Evolutionary conservation across 202 grass and related monocot species (phyloP).

Genomic region (Panicum hallii): DNA sequence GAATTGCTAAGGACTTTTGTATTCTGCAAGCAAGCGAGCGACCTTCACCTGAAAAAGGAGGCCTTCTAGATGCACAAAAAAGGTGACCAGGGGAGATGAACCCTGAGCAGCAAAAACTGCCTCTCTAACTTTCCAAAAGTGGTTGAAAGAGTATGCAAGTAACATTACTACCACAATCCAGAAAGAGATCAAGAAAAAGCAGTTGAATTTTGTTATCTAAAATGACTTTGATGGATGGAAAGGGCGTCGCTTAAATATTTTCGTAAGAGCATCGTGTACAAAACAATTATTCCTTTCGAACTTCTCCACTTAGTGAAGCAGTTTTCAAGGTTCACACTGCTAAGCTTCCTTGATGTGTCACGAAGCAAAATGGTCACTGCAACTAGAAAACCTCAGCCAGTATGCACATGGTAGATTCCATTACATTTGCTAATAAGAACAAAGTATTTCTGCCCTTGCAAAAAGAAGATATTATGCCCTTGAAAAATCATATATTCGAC

Average conservation of each 20-base stretch:
- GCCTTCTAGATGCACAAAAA: slow-evolving; percentile 6
- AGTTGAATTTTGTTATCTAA: neutral
- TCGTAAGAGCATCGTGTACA: neutral
- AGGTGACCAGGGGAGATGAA: slow-evolving; percentile 40
- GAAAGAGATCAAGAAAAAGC: neutral
- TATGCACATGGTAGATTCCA: neutral
- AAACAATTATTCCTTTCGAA: neutral
- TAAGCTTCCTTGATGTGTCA: neutral
- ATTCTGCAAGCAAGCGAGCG: neutral
- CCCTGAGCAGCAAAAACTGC: slow-evolving; percentile 17
- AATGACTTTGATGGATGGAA: neutral
- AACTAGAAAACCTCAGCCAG: neutral
- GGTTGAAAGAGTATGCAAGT: neutral
- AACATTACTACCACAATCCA: slow-evolving; percentile 3
- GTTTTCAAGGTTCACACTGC: neutral
- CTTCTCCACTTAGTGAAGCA: too few relatives aligned
- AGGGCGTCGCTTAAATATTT: neutral
- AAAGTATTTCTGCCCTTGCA: neutral
- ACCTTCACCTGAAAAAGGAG: neutral
- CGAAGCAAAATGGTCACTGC: neutral
- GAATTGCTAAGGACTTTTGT: neutral
- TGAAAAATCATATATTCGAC: neutral
- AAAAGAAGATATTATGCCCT: neutral
- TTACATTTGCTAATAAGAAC: neutral
- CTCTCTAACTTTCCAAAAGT: slow-evolving; percentile 26